These are phyloP conservation scores for Starmerella sirachaensis DNA, from an alignment of 805 yeast species.

Conservation along the genomic window DNA sequence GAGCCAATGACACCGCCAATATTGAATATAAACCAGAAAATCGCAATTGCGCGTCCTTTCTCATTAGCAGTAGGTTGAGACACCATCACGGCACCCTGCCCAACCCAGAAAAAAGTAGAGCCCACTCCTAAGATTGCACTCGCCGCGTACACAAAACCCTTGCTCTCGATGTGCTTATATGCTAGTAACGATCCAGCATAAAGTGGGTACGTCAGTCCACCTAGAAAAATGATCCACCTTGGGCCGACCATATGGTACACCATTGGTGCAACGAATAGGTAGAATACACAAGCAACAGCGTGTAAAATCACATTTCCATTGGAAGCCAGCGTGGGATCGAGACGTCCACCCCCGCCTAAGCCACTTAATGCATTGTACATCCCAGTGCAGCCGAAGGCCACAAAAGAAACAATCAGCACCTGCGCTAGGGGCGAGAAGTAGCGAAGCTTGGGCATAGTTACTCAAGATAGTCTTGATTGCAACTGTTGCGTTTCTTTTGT, in stretches of 20 bases:
- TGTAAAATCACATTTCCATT: conserved; percentile 25
- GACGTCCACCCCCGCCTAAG: conserved; percentile 25
- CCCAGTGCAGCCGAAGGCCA: conserved; percentile 27
- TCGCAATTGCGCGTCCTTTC: conserved; percentile 43
- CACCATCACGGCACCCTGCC: conserved; percentile 45
- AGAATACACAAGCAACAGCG: conserved; percentile 22
- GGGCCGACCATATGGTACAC: conserved; percentile 23
- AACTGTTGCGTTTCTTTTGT: too few relatives aligned
- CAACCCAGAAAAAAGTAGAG: conserved; percentile 46
- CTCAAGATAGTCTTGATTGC: too few relatives aligned
- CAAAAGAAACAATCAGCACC: conserved; percentile 21
- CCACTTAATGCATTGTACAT: conserved; percentile 27
- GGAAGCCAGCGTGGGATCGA: conserved; percentile 23
- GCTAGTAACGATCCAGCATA: conserved; percentile 42
- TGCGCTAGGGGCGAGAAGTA: conserved; percentile 16
- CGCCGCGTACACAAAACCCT: conserved; percentile 43
- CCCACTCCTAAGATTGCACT: conserved; percentile 46
- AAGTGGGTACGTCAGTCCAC: conserved; percentile 44
- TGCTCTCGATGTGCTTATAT: conserved; percentile 36
- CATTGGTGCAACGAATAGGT: conserved; percentile 24
- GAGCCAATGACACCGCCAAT: conserved; percentile 51
- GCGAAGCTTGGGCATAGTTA: background rate
- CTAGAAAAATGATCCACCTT: conserved; percentile 32
- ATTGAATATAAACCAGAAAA: conserved; percentile 50
- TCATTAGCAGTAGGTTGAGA: conserved; percentile 41